These are phyloP conservation scores for Erysiphe neolycopersici DNA, from an alignment of 2,329 filamentous ascomycete species.

Conservation along the genomic window DNA sequence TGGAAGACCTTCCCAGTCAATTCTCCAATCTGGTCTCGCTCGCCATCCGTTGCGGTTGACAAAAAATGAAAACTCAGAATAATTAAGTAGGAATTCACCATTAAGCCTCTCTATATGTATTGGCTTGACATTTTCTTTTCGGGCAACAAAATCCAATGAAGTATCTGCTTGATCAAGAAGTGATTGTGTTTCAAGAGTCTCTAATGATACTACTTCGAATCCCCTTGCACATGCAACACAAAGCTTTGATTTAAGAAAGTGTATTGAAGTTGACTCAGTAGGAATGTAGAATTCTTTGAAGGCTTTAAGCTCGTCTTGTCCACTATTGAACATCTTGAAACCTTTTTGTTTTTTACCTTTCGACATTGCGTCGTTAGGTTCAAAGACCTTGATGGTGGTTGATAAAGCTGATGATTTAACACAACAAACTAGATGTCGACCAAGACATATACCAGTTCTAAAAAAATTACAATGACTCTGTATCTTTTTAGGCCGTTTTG, in stretches of 20 bases:
- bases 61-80: constrained; percentile 97
- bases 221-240: constrained; percentile 89
- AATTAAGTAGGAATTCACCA: constrained; percentile 91
- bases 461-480: constrained; percentile 96
- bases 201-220: constrained; percentile 88
- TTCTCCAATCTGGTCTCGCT: constrained; percentile 83
- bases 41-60: constrained; percentile 97
- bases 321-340: constrained; percentile 82
- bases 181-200: constrained; percentile 94
- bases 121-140: constrained; percentile 77
- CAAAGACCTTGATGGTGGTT: constrained; percentile 96
- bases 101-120: constrained; percentile 95
- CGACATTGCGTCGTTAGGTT: constrained; percentile 82
- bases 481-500: constrained; percentile 82
- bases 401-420: constrained; percentile 85
- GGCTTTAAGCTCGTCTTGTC: constrained; percentile 82
- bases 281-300: constrained; percentile 99
- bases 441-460: constrained; percentile 85
- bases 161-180: constrained; percentile 94
- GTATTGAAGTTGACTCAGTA: constrained; percentile 90
- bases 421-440: constrained; percentile 81
- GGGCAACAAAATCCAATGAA: constrained; percentile 84
- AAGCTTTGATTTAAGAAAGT: constrained; percentile 88
- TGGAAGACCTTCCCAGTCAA: constrained; percentile 89
- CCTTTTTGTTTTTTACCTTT: constrained; percentile 92